A percentile compares a stretch with the other conserved stretches of the same genome.
Conservation (phyloP, 352 stramenopile genomes). For the Aphanomyces invadans region DNA sequence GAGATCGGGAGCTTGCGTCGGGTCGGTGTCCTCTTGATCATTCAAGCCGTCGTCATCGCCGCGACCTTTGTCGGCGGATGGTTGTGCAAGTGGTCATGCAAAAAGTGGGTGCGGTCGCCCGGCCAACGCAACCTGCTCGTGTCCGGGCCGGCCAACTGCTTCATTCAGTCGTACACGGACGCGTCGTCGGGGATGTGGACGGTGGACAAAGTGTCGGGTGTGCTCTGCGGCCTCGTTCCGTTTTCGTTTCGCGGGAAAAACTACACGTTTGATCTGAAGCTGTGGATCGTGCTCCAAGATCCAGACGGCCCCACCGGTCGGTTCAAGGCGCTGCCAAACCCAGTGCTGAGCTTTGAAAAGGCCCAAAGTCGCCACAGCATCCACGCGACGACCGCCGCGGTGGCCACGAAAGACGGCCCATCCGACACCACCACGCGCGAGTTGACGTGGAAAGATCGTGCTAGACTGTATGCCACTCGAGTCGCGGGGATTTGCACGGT, state of each 20-base stretch:
- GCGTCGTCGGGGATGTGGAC: not conserved
- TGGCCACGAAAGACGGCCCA: too few relatives aligned
- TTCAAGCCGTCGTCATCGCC: too few relatives aligned
- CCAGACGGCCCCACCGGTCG: not conserved
- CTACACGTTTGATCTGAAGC: slow-evolving; percentile 16
- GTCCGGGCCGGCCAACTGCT: not conserved
- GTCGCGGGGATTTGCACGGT: not conserved
- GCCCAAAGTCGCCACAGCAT: not conserved
- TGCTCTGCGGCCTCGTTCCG: not conserved
- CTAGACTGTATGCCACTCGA: not conserved
- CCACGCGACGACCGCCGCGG: not conserved
- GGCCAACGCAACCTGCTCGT: too few relatives aligned
- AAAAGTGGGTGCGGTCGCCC: too few relatives aligned
- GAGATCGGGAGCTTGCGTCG: too few relatives aligned
- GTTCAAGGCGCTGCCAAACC: not conserved
- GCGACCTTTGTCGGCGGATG: too few relatives aligned
- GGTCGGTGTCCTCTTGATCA: too few relatives aligned
- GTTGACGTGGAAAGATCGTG: not conserved
- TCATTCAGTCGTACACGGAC: not conserved
- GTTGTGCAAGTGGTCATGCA: too few relatives aligned
- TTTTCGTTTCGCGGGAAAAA: not conserved
- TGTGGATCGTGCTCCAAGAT: not conserved
- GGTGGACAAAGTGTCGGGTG: not conserved
- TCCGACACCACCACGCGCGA: not conserved
- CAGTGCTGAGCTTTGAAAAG: not conserved